Conservation (phyloP, 805 yeast genomes). For the Sugiyamaella chiloensis region DNA sequence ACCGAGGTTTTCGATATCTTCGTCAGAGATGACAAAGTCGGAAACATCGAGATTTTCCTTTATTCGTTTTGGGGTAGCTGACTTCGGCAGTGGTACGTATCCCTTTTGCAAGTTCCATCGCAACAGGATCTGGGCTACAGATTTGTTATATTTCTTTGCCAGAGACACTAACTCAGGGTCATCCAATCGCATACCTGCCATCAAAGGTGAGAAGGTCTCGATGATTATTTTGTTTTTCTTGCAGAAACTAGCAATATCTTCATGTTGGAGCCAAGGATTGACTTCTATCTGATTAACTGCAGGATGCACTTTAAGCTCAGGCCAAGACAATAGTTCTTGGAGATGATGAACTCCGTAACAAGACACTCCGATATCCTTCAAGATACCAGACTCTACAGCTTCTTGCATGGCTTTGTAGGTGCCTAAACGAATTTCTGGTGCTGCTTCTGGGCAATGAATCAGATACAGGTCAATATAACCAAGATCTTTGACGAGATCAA, state of each 20-base stretch:
- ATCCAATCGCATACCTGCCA: conserved; percentile 57
- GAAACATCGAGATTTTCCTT: conserved; percentile 53
- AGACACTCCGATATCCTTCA: conserved; percentile 60
- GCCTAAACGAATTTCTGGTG: conserved; percentile 19
- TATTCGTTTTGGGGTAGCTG: conserved; percentile 57
- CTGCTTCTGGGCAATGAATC: conserved; percentile 51
- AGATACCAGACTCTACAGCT: conserved; percentile 47
- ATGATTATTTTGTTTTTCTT: conserved; percentile 52
- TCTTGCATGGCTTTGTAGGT: conserved; percentile 44
- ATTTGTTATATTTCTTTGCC: conserved; percentile 51
- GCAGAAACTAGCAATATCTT: conserved; percentile 60
- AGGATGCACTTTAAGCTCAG: conserved; percentile 51
- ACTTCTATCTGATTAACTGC: conserved; percentile 80
- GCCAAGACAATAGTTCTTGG: conserved; percentile 49
- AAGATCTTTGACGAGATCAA: conserved; percentile 47
- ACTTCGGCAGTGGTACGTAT: conserved; percentile 69
- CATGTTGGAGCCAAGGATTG: conserved; percentile 77
- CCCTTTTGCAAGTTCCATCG: conserved; percentile 50
- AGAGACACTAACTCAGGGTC: conserved; percentile 51
- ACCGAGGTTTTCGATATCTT: conserved; percentile 30
- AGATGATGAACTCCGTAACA: conserved; percentile 58
- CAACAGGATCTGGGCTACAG: conserved; percentile 54
- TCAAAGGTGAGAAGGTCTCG: conserved; percentile 80
- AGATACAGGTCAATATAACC: conserved; percentile 66
- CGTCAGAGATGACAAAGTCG: conserved; percentile 37